These are phyloP conservation scores for Pestalotiopsis sp. DNA, from an alignment of 2,329 filamentous ascomycete species.

Conservation along the genomic window DNA sequence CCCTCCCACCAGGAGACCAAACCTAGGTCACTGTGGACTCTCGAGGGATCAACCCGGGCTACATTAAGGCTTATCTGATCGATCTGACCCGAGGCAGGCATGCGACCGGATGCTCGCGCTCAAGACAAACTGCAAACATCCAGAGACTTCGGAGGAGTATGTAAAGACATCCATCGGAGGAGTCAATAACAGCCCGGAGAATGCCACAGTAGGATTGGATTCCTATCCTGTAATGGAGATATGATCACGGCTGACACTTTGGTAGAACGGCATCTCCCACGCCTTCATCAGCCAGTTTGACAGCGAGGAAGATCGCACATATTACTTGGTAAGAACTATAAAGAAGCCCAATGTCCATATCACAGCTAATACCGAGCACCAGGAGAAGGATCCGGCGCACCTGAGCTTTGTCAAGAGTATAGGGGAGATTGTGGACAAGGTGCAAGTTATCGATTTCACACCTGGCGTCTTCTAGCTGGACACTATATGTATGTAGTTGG, in stretches of 20 bases:
- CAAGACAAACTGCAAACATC: slow-evolving; percentile 60
- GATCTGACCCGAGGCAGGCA: slow-evolving; percentile 19
- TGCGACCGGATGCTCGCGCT: slow-evolving; percentile 44
- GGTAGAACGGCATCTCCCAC: slow-evolving; percentile 63
- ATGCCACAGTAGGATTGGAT: slow-evolving; percentile 50
- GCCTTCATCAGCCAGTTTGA: slow-evolving; percentile 68
- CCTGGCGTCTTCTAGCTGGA: slow-evolving; percentile 32
- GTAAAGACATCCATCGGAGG: slow-evolving; percentile 60
- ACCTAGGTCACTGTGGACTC: neutral
- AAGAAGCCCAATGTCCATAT: too few relatives aligned
- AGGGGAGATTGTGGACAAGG: slow-evolving; percentile 47
- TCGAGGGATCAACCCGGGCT: neutral
- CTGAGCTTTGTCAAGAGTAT: slow-evolving; percentile 55
- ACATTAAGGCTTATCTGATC: neutral
- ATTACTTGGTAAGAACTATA: slow-evolving; percentile 50
- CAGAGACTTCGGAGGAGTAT: slow-evolving; percentile 58
- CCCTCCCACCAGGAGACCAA: neutral
- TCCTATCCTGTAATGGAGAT: neutral
- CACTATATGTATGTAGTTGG: neutral
- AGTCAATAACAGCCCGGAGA: slow-evolving; percentile 62
- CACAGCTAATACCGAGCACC: neutral
- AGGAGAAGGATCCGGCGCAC: slow-evolving; percentile 61
- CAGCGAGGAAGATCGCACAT: slow-evolving; percentile 63
- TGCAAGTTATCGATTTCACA: slow-evolving; percentile 60
- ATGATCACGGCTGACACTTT: neutral